Evolutionary conservation across 306 rosid species (phyloP).

Genomic region (Potentilla sterilis): DNA sequence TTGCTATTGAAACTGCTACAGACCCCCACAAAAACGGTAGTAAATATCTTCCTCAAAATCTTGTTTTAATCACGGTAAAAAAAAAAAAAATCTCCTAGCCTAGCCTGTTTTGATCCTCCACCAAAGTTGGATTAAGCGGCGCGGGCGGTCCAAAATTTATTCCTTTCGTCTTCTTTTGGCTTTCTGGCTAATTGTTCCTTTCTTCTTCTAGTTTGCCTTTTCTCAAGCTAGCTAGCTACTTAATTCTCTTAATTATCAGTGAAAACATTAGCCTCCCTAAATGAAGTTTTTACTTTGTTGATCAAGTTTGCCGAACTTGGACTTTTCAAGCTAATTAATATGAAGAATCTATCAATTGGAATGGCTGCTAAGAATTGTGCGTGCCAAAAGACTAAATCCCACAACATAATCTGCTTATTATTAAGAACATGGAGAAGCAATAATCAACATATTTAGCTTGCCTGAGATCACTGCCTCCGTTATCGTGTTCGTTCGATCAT

Average conservation of each 20-base stretch:
- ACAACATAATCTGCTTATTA: not conserved
- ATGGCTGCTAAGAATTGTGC: not conserved
- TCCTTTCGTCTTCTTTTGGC: not conserved
- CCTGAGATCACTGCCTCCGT: slow-evolving; percentile 33
- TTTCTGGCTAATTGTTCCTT: not conserved
- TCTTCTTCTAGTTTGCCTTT: not conserved
- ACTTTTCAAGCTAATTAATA: not conserved
- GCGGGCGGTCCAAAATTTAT: not conserved
- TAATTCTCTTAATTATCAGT: too few species aligned
- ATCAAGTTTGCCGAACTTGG: not conserved
- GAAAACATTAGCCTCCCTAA: too few species aligned
- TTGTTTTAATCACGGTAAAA: too few species aligned
- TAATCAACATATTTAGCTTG: too few species aligned
- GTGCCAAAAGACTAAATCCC: not conserved
- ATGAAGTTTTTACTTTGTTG: too few species aligned
- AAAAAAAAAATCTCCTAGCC: too few species aligned
- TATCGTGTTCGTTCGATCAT: slow-evolving; percentile 50
- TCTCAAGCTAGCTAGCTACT: not conserved
- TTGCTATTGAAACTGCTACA: too few species aligned
- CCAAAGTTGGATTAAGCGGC: not conserved
- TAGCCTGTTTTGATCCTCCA: not conserved
- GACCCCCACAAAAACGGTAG: too few species aligned
- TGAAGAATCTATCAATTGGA: not conserved
- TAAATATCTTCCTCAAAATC: too few species aligned
- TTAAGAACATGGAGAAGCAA: not conserved